Base-by-base conservation (phyloP, 495 filamentous ascomycete genomes). In the Hyaloscypha hepaticicola region DNA sequence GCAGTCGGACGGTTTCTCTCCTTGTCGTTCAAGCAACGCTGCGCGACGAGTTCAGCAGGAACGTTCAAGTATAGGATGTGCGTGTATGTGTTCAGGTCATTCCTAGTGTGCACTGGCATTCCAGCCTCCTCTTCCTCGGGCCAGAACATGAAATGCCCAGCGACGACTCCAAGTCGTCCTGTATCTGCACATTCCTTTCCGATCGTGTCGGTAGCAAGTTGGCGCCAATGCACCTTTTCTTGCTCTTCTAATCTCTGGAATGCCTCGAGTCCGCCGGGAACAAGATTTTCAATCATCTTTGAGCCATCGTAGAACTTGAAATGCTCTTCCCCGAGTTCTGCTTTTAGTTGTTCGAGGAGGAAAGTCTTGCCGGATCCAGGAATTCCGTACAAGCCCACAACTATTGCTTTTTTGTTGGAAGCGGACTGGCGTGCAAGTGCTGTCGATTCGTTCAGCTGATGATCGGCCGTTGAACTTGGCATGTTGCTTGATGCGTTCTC, bases 61-160 rank as follows among this genome's bases (percentile, higher is more conserved):
- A 77, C 61, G 53, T 87, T 72, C 60, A 90, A 68, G 69, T 90
- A 88, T 6, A 90, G 50, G 22, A 90, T 84, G 67, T 90, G 86
- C 0, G 85, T 86, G 68, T 78, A 89, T 0, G 68, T 73, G 0
- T 80, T 49, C 22, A 82, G 52, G 70, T 89, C 87, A 25, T 65
- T 70, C 33, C 74, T 29, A 11, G 84, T 87, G 53, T 68, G 76
- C 3, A 85, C 78, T 25, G 61, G 16, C 0, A 64, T 31, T 62
- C 69, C 73, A 8, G 31, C 25, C 26, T 73, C 70, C 29, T 78
- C 71, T 5, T 74, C 75, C 52, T 81, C 77, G 4, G 70, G 19
- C 85, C 83, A 89, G 69, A 88, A 83, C 77, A 85, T 85, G 71
- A 78, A 81, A 68, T 89, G 85, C 22, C 86, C 85, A 27, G 83